These are phyloP conservation scores for Mycena indigotica DNA, from an alignment of 768 basidiomycete genomes.

Conservation along the genomic window DNA sequence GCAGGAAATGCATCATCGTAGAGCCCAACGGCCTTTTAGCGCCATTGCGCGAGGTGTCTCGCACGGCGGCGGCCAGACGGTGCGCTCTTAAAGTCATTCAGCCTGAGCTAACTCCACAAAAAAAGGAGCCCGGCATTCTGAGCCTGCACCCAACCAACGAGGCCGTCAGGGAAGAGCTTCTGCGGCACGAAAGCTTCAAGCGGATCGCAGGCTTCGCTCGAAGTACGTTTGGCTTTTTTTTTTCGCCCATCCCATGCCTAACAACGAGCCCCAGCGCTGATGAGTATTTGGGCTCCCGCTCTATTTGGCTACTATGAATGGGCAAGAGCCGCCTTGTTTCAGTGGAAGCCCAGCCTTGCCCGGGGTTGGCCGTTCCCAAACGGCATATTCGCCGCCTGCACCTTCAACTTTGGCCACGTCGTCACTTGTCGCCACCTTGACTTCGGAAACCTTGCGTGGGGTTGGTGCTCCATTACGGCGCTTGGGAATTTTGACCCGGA, in stretches of 20 bases:
- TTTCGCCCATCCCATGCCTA: neutral
- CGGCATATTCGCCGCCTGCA: slow-evolving; percentile 1
- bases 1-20: neutral
- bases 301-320: neutral
- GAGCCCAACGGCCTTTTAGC: neutral
- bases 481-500: slow-evolving; percentile 1
- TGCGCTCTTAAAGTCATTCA: slow-evolving; percentile 5
- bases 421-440: neutral
- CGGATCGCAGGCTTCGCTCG: slow-evolving; percentile 1
- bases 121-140: slow-evolving; percentile 2
- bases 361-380: neutral
- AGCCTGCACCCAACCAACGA: slow-evolving; percentile 5
- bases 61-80: neutral
- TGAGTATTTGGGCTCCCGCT: neutral
- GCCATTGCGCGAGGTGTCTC: neutral
- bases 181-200: neutral
- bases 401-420: neutral
- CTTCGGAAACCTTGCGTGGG: too few species aligned
- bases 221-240: neutral
- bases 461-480: slow-evolving; percentile 7
- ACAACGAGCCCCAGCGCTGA: neutral
- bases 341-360: neutral
- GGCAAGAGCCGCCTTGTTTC: neutral
- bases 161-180: slow-evolving; percentile 1
- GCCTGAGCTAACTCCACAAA: neutral